Percentiles rank a stretch among this genome's conserved stretches.
Conservation (phyloP, 2,329 filamentous ascomycete genomes). For the Phaeosphaeria sp. region DNA sequence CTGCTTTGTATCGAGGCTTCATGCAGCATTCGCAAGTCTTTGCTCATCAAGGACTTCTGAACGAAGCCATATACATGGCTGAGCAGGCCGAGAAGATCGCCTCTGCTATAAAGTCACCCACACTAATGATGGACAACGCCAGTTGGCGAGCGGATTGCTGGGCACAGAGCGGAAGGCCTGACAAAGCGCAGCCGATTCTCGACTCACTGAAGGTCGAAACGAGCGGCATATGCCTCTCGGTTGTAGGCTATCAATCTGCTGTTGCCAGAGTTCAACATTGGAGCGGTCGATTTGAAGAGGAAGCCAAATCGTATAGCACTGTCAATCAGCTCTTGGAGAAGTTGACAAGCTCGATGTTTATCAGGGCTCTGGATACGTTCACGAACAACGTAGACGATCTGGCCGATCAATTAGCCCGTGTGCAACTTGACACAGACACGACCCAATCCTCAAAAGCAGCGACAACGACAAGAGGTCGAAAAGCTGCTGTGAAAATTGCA, state of each 20-base stretch:
- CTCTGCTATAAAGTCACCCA: conserved; percentile 67
- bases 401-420: conserved; percentile 51
- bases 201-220: conserved; percentile 56
- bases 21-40: conserved; percentile 79
- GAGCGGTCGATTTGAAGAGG: conserved; percentile 56
- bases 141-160: conserved; percentile 56
- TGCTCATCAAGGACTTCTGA: conserved; percentile 82
- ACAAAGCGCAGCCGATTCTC: conserved; percentile 59
- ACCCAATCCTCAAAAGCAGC: conserved; percentile 16
- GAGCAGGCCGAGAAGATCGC: conserved; percentile 84
- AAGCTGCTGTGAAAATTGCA: conserved; percentile 24
- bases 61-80: conserved; percentile 86
- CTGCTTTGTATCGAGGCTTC: conserved; percentile 73
- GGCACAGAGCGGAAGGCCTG: conserved; percentile 56
- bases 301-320: conserved; percentile 57
- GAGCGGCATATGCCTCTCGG: conserved; percentile 56
- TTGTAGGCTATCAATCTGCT: conserved; percentile 59
- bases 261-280: conserved; percentile 58
- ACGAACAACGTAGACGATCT: conserved; percentile 41
- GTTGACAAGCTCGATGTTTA: conserved; percentile 47
- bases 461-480: conserved; percentile 27
- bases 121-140: conserved; percentile 56
- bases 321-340: conserved; percentile 54
- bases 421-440: conserved; percentile 42
- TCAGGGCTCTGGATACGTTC: conserved; percentile 34